Base-by-base conservation (phyloP, 805 yeast genomes). In the Diddensiella transvaalensis region DNA sequence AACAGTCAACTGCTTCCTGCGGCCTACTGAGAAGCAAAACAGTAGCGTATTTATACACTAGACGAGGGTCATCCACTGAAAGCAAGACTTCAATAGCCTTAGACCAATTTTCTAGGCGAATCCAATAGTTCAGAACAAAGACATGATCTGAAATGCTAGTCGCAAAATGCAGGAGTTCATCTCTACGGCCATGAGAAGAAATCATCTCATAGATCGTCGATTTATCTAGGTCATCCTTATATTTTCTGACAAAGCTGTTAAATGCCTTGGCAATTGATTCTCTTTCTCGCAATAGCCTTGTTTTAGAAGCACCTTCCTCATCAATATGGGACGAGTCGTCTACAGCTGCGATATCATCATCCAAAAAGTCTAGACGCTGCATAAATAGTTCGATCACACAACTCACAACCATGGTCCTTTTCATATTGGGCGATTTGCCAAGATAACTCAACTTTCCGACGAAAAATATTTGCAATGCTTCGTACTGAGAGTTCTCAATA, bases 121-220 rank as follows among this genome's bases (percentile, higher is more conserved):
- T 74, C 77, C 89, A 80, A 63, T 83, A 80, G 4, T 80, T 71
- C 24, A 90, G 63, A 1, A 88, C 83, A 63, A 76, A 85, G 40
- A 78, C 79, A 60, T 75, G 79, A 62, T 93, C 96, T 40, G 78
- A 72, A 4, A 84, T 74, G 17, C 81, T 60, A 29, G 78, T 79
- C 0, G 96, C 90, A 65, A 77, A 87, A 50, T 71, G 75, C 1
- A 91, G 58, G 13, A 89, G 67, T 60, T 83, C 85, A 0, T 76
- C 73, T 42, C 76, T 76, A 49, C 85, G 72, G 51, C 88, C 83
- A 58, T 85, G 85, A 2, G 81, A 77, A 0, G 75, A 66, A 44
- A 91, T 73, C 3, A 90, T 76, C 60, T 87, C 89, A 58, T 83
- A 86, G 0, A 86, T 70, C 0, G 95, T 83, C 6, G 73, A 73